Evolutionary conservation across 2,329 filamentous ascomycete genomes (phyloP), one percentile per base, ranked within the genome.

Genomic region (Metarhizium robertsii): DNA sequence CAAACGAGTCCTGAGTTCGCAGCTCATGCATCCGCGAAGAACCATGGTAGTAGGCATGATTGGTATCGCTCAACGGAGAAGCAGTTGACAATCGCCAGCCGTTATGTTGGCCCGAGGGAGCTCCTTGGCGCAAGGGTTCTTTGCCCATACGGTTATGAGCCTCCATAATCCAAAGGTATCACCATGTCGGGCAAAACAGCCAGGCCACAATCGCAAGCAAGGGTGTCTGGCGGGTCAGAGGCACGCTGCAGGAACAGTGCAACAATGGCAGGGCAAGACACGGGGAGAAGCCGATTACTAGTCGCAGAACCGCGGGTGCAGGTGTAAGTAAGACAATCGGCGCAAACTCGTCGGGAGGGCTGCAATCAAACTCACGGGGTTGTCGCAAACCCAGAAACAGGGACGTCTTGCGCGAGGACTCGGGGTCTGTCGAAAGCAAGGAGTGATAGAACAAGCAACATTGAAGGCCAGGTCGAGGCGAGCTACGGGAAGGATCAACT

Each of bases 61-160:
- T 61, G 52, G 57, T 51, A 55, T 67, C 68, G 56, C 59, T 65
- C 55, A 67, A 61, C n/a, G 69, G 61, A 36, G 70, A 69, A 57
- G 71, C 56, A 59, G 62, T 69, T 40, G 71, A 73, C 36, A 8
- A 25, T 16, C 46, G 32, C 7, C 36, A 18, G 29, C 34, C 20
- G 36, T 16, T 38, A 29, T 43, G 25, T 5, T 40, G 34, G 25
- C 32, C 53, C 6, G 46, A 13, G 36, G 46, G 25, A 34, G 40
- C 46, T 50, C 10, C 30, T 49, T 13, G 53, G 20, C 61, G 61
- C 57, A 60, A 64, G 57, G 65, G 63, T 58, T 71, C 62, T 56
- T 62, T 61, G 62, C 63, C 63, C 56, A 61, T 57, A 53, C 66
- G 48, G 66, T 67, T 60, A 65, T 60, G 58, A 62, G 68, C 59